Evolutionary conservation across 345 rosid species (phyloP), one percentile per base, ranked within the genome.

Genomic region (Salix koriyanagi): DNA sequence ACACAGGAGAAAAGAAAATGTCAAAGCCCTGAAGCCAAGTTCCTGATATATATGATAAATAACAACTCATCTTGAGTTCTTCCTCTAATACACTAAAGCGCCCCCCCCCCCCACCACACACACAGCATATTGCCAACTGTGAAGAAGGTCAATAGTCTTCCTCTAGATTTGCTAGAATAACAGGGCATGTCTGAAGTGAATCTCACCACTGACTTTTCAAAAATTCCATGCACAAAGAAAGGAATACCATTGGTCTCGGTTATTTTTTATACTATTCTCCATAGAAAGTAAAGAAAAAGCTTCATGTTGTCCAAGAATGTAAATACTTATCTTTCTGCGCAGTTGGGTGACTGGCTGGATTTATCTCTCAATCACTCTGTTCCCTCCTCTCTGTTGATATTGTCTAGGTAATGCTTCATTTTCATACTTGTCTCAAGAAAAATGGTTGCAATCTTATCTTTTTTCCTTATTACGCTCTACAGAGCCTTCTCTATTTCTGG

Each of bases 321-420:
- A 65, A 81, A 25, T 76, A 13, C 60, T 28, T 61, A 32, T 70
- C 69, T 82, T 74, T 84, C 50, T 50, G 74, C 83, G 87, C 92
- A 94, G 97, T 78, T 92, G 86, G 82, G 69, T 83, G 92, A 92
- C 88, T 92, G 98, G 98, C 87, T 94, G 86, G 98, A 94, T 89
- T 85, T 94, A 85, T 92, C 98, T 30, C 97, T 94, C 80, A 87
- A 88, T 82, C 92, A 85, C 79, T 90, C 98, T 6, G 94, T 94
- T 30, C 98, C 97, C 68, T 94, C 97, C 72, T 94, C 98, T 64
- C 90, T 94, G 65, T 85, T 94, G 88, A 94, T 94, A 81, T 92
- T 94, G 69, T 94, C 97, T 56, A 88, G 98, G 97, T 91, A 48
- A 26, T 41, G 67, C 10, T 71, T 73, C 41, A 42, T 74, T 75